Percentiles rank a stretch among this genome's conserved stretches.
These are phyloP conservation scores for Luzula sylvatica DNA, from an alignment of 176 grass and related monocot species.

Conservation along the genomic window DNA sequence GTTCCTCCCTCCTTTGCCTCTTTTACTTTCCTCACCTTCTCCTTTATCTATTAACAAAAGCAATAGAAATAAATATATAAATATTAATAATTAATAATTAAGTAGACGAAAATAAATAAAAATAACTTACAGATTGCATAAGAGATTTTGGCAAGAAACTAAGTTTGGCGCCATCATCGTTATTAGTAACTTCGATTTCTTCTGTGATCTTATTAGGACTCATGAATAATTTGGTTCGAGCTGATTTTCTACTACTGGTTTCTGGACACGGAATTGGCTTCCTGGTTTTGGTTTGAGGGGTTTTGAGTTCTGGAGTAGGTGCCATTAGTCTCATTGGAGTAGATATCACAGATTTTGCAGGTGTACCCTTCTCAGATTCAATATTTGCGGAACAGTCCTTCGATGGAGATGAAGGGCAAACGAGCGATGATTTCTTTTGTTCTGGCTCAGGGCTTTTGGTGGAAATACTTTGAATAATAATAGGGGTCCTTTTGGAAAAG, in stretches of 20 bases:
- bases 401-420: too few species aligned
- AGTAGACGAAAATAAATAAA: not conserved
- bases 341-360: constrained; percentile 39
- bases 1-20: constrained; percentile 37
- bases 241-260: constrained; percentile 26
- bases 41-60: constrained; percentile 40
- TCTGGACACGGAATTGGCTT: not conserved
- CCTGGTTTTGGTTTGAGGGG: constrained; percentile 29
- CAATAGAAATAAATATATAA: not conserved
- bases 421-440: too few species aligned
- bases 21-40: constrained; percentile 49
- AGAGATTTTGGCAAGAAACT: constrained; percentile 64
- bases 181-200: constrained; percentile 3
- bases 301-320: constrained; percentile 38
- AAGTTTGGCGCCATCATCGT: constrained; percentile 29
- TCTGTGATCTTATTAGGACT: constrained; percentile 45
- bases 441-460: not conserved
- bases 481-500: constrained; percentile 34
- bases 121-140: constrained; percentile 51
- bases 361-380: constrained; percentile 32
- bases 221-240: constrained; percentile 57
- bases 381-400: not conserved
- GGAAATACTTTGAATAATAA: not conserved
- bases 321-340: constrained; percentile 52
- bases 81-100: not conserved